phyloP scores from a whole-genome alignment of 2,329 filamentous ascomycete species.

The Penicillium sclerotiorum region DNA sequence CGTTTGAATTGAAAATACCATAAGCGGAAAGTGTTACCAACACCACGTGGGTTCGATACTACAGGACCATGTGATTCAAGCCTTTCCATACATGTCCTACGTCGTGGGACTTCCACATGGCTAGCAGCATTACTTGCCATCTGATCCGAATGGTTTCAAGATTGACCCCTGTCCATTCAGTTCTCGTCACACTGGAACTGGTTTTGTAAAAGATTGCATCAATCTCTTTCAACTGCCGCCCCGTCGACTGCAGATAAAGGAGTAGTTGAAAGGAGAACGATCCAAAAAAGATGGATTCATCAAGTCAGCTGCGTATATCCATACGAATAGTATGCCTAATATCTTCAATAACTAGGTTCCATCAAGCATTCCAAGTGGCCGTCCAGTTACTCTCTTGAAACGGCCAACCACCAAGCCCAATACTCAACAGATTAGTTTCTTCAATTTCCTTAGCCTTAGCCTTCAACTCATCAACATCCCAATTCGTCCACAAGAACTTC shows the following conservation, averaged over 20 bases:
- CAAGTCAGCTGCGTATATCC: no score
- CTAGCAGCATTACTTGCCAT: no score
- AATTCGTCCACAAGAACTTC: constrained; percentile 53
- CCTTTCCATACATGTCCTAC: no score
- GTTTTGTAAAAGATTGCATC: constrained; percentile 25
- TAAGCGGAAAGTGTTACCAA: no score
- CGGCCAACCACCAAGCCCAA: constrained; percentile 11
- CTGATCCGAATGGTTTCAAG: constrained; percentile 16
- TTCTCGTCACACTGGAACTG: constrained; percentile 7
- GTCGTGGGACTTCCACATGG: no score
- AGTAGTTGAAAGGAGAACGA: constrained; percentile 25
- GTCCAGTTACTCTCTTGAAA: constrained; percentile 1
- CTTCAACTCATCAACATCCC: constrained; percentile 57
- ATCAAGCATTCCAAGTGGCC: background rate
- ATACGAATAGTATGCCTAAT: constrained; percentile 23
- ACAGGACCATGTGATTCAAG: no score
- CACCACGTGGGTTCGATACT: no score
- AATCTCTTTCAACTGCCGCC: constrained; percentile 24
- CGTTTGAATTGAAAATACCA: no score
- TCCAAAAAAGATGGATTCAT: constrained; percentile 28
- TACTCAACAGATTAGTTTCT: background rate
- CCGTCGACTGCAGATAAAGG: constrained; percentile 28
- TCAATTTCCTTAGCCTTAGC: constrained; percentile 39
- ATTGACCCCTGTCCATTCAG: constrained; percentile 12
- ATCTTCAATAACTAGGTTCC: constrained; percentile 7